Base-by-base conservation (phyloP, 2,329 filamentous ascomycete genomes). In the Pseudogymnoascus sp. region DNA sequence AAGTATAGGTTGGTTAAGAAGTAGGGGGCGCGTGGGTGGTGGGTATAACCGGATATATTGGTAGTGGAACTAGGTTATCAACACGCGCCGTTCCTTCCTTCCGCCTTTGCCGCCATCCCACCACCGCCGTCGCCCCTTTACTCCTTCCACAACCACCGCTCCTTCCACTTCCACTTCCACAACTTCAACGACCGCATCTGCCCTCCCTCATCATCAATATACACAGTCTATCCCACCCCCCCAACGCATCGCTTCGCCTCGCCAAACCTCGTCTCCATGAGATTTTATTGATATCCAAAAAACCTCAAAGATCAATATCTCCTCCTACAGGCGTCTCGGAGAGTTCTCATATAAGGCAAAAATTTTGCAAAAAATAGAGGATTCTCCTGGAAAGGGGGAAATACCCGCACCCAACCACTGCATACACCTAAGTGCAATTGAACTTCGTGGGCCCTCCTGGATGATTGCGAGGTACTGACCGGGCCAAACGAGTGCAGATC, bases 1-100 rank as follows among this genome's bases (percentile, higher is more conserved):
- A 89, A 86, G 76, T 92, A 92, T 76, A 84, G 83, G 73, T 76
- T 87, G 66, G 59, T 42, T 18, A 86, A 83, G 76, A 86, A 84
- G 73, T 85, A 18, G 50, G 47, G 10, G n/a, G 50, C 28, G 47
- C 23, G 10, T 33, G 50, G 23, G 28, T 33, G 50, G 47, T 33
- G 50, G 47, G 50, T 56, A 56, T 56, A 56, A 28, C 50, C 28
- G 28, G 28, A 35, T 56, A 35, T 56, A 56, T 56, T 56, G 16
- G 28, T 35, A 56, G 28, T 4, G 50, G n/a, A 31, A 7, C 28
- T 31, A 31, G 3, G 28, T 31, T 28, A 28, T 50, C 23, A 2
- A 10, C 23, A 28, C 23, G 14, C 14, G 23, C 23, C 44, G 44
- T 11, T 16, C 44, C 8, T 31, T 31, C 28, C 44, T 25, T 50